These are phyloP conservation scores for Aureobasidium sp. DNA, from an alignment of 2,329 filamentous ascomycete genomes.

Conservation along the genomic window DNA sequence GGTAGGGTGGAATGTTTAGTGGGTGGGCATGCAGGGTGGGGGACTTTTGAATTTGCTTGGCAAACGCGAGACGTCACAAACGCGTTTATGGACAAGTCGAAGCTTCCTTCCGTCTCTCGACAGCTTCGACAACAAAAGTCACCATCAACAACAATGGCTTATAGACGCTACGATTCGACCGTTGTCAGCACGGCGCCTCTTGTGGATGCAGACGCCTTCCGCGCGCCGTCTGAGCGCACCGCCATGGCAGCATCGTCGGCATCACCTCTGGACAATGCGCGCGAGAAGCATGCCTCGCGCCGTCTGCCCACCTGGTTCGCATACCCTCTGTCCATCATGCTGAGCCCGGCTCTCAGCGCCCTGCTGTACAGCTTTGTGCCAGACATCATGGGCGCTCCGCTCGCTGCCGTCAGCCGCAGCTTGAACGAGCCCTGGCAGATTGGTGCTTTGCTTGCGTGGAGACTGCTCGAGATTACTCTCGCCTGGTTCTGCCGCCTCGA, in stretches of 20 bases:
- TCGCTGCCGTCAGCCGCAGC: conserved; percentile 57
- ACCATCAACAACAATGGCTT: background rate
- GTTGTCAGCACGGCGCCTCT: background rate
- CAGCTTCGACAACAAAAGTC: background rate
- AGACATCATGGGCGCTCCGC: conserved; percentile 53
- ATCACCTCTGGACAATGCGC: background rate
- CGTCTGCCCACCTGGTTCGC: conserved; percentile 22
- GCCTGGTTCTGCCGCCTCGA: conserved; percentile 70
- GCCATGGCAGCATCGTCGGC: background rate
- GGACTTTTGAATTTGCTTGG: too few species aligned
- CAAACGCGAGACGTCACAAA: too few species aligned
- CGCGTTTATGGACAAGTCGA: background rate
- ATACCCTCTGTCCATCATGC: conserved; percentile 37
- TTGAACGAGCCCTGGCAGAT: conserved; percentile 56
- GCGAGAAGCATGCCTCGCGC: background rate
- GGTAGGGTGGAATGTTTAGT: too few species aligned
- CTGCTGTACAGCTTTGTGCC: conserved; percentile 55
- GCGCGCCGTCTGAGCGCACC: background rate
- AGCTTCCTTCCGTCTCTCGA: background rate
- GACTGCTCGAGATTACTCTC: conserved; percentile 58
- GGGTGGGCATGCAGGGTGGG: too few species aligned
- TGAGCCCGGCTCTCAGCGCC: conserved; percentile 54
- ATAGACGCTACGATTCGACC: conserved; percentile 6
- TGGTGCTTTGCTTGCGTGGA: conserved; percentile 43
- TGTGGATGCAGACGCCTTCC: background rate